Conservation (phyloP, 163 green algal genomes). For the Volvox carteri region DNA sequence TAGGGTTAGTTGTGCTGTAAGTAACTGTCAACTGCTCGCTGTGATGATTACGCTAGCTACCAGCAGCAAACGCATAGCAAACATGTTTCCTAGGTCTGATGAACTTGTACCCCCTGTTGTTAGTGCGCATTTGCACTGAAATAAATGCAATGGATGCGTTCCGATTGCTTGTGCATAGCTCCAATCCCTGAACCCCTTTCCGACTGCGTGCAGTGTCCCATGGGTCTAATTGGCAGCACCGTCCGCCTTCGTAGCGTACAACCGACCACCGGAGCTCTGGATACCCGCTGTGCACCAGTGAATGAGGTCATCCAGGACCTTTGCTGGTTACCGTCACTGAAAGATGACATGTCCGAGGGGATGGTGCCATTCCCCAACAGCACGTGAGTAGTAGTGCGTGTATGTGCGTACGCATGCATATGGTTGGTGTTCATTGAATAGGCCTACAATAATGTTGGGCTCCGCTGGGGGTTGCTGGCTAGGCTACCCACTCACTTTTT, state of each 20-base stretch:
- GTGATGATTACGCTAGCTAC: not conserved
- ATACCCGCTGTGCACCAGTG: not conserved
- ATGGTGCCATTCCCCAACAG: not conserved
- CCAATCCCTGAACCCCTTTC: not conserved
- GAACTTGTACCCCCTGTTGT: not conserved
- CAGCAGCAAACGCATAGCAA: not conserved
- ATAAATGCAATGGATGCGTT: not conserved
- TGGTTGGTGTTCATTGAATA: too few species aligned
- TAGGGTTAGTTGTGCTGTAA: too few species aligned
- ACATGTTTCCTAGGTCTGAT: not conserved
- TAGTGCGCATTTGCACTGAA: not conserved
- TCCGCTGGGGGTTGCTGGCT: too few species aligned
- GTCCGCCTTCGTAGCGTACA: not conserved
- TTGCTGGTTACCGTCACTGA: not conserved
- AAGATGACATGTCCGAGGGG: not conserved
- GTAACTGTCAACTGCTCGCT: too few species aligned
- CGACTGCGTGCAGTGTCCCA: not conserved
- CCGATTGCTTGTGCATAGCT: not conserved
- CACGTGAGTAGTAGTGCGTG: not conserved
- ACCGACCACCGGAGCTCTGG: not conserved
- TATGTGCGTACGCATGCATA: not conserved
- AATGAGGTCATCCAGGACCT: not conserved
- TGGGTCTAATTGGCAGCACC: not conserved
- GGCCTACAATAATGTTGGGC: too few species aligned
- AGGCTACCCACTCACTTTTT: too few species aligned